Evolutionary conservation across 2,329 filamentous ascomycete genomes (phyloP).

Genomic region (Setomelanomma holmii): DNA sequence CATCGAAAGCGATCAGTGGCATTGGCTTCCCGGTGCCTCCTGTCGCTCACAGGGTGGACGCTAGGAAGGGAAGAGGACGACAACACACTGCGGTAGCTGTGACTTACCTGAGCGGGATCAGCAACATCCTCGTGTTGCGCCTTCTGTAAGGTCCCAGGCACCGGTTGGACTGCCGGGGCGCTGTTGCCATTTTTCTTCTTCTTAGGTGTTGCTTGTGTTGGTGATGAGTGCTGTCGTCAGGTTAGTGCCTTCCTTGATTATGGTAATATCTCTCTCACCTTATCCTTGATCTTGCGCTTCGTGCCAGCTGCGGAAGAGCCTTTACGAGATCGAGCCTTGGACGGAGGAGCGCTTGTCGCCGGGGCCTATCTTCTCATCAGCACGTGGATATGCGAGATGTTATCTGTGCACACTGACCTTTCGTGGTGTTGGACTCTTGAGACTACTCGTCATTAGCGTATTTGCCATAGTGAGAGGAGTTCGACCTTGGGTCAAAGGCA

Average conservation of each 20-base stretch:
- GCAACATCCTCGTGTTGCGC: not conserved
- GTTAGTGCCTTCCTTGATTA: not conserved
- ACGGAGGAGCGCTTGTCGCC: not conserved
- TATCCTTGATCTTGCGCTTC: slow-evolving; percentile 15
- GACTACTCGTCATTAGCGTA: too few relatives aligned
- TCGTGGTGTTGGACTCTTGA: too few relatives aligned
- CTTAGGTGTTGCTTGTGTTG: not conserved
- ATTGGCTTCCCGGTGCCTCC: too few relatives aligned
- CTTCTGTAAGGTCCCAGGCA: slow-evolving; percentile 10
- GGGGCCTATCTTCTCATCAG: not conserved
- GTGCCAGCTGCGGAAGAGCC: not conserved
- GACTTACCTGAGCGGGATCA: slow-evolving; percentile 1
- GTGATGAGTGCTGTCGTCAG: not conserved
- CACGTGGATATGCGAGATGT: not conserved
- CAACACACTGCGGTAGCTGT: too few relatives aligned
- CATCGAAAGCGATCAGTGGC: too few relatives aligned
- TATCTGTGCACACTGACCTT: not conserved
- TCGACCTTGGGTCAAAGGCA: too few relatives aligned
- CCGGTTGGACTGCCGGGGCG: not conserved
- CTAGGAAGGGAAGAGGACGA: too few relatives aligned
- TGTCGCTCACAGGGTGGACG: too few relatives aligned
- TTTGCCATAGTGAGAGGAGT: too few relatives aligned
- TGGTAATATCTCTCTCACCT: slow-evolving; percentile 2
- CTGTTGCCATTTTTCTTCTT: not conserved
- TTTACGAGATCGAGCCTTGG: not conserved